Evolutionary conservation across 1,284 basidiomycete species (phyloP).

Genomic region (Ustilago cynodontis): DNA sequence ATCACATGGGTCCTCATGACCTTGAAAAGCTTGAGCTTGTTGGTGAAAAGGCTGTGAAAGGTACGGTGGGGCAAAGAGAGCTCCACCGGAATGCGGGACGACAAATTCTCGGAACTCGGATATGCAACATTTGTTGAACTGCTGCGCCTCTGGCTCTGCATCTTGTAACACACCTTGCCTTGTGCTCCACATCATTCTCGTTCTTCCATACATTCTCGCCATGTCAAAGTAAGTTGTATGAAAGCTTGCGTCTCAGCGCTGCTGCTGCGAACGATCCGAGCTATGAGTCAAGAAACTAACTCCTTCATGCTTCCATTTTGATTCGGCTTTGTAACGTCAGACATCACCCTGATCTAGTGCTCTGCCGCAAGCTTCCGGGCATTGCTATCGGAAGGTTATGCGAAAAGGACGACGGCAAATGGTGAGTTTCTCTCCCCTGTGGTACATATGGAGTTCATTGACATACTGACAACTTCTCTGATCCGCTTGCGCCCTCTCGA

Average conservation of each 20-base stretch:
- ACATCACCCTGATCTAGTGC: slow-evolving; percentile 82
- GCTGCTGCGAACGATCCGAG: not conserved
- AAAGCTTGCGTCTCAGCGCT: not conserved
- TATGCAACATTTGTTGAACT: slow-evolving; percentile 9
- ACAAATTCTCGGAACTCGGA: slow-evolving; percentile 21
- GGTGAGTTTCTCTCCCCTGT: slow-evolving; percentile 75
- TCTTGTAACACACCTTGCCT: no score
- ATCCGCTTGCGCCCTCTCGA: not conserved
- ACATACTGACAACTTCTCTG: slow-evolving; percentile 4
- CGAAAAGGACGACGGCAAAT: slow-evolving; percentile 99
- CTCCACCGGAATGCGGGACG: not conserved
- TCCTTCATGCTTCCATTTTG: not conserved
- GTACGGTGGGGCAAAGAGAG: not conserved
- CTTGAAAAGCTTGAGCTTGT: no score
- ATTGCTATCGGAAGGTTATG: slow-evolving; percentile 95
- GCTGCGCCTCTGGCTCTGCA: slow-evolving; percentile 4
- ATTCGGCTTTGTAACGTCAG: slow-evolving; percentile 14
- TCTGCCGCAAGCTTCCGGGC: slow-evolving; percentile 95
- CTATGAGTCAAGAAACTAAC: not conserved
- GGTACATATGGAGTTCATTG: no score
- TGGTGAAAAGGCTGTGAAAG: no score
- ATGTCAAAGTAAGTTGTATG: slow-evolving; percentile 10
- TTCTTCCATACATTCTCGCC: not conserved
- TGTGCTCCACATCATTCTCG: not conserved
- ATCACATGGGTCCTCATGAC: no score